Base-by-base conservation (phyloP, 2,329 filamentous ascomycete species). In the Fusarium subtropicale region DNA sequence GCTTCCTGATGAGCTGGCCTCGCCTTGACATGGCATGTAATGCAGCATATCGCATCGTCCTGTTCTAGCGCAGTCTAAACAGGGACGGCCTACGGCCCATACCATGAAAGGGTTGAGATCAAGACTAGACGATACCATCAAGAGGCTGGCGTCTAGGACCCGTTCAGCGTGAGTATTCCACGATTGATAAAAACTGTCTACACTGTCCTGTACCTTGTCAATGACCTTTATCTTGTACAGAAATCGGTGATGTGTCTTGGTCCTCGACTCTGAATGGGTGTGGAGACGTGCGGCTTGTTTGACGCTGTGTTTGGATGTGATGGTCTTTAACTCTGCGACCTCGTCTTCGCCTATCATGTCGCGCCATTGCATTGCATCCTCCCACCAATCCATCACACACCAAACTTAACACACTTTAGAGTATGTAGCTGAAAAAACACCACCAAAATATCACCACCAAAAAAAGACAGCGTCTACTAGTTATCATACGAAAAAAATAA, bases 1-100 rank as follows among this genome's bases (percentile, higher is more conserved):
- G 69, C 72, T 67, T 74, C 67, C 55, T 74, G 71, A 69, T 74
- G 71, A 69, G 71, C 50, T 74, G 71, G 71, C 48, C 34, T 52
- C 48, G 48, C 48, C 48, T 52, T 52, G 48, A 52, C 24, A 46
- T 52, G 48, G 60, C 45, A 48, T 54, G 39, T 16, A 44, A 22
- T 39, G 36, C 36, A 39, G 36, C 36, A 22, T 39, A 39, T 39
- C 36, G 46, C 45, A 39, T 41, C 50, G 57, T 55, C 57, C 39
- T 47, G 41, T 36, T 56, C 58, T 50, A 53, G 64, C 66, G 66
- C 62, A 60, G 54, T 66, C 53, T 64, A 47, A 52, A 60, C 48
- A 68, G 55, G 47, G 54, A 66, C 57, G 52, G 66, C 28, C 58
- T 63, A 66, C 57, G 52, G 66, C 28, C 58, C 66, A 70, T 70